Percentiles rank a stretch among this genome's conserved stretches.
Conservation (phyloP, 371 early-diverging fungal genomes). For the Blastocladiella emersonii region DNA sequence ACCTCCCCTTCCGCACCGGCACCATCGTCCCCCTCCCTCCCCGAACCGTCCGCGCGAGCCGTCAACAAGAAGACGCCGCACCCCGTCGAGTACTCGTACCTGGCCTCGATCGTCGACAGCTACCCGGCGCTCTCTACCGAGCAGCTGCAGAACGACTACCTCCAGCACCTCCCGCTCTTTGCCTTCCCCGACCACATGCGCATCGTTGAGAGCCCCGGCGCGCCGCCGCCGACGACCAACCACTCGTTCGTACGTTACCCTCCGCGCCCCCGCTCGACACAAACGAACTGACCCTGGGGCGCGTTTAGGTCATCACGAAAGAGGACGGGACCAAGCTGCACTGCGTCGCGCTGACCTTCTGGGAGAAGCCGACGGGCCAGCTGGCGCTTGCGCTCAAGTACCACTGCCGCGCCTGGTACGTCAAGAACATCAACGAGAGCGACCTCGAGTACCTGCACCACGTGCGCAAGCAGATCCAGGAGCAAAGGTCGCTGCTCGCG, state of each 20-base stretch:
- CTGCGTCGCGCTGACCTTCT: neutral
- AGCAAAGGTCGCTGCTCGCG: neutral
- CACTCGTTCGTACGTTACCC: neutral
- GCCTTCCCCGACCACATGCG: neutral
- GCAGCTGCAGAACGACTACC: neutral
- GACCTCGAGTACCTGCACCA: conserved; percentile 5
- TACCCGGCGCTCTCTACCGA: neutral
- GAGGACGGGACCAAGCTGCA: conserved; percentile 4
- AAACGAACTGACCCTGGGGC: neutral
- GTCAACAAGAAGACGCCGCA: conserved; percentile 1
- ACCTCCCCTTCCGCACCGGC: too few relatives aligned
- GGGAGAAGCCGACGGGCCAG: neutral
- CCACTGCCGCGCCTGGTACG: neutral
- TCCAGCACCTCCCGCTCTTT: neutral
- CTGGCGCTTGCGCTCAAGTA: neutral
- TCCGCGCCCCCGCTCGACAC: neutral
- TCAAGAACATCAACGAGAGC: neutral
- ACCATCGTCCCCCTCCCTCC: too few relatives aligned
- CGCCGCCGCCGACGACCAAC: neutral
- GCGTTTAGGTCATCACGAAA: too few relatives aligned
- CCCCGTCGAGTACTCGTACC: conserved; percentile 1
- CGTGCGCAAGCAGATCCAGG: neutral
- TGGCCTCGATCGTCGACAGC: neutral
- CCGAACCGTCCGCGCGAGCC: too few relatives aligned
- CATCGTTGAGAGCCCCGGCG: neutral